Percentiles rank a stretch among this genome's conserved stretches.
Evolutionary conservation across 345 rosid genomes (phyloP).

Genomic region (Hypericum androsaemum): DNA sequence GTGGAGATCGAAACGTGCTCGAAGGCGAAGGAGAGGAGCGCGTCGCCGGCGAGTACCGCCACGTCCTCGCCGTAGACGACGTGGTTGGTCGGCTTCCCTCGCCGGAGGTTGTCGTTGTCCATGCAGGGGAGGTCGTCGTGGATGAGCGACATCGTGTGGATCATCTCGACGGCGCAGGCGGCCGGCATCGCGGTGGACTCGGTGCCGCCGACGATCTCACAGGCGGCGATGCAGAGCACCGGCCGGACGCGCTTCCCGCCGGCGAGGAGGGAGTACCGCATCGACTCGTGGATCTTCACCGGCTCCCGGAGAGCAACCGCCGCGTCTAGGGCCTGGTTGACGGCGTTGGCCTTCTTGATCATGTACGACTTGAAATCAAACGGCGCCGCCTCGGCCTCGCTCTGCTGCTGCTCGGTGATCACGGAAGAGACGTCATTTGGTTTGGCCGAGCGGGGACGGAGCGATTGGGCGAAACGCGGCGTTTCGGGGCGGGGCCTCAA

Average conservation of each 20-base stretch:
- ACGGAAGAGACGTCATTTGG: conserved; percentile 33
- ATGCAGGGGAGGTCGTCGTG: conserved; percentile 5
- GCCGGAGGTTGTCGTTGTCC: conserved; percentile 7
- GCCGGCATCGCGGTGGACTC: not conserved
- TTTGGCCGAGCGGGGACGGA: not conserved
- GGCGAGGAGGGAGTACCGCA: conserved; percentile 5
- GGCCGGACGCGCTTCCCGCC: conserved; percentile 8
- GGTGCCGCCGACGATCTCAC: conserved; percentile 4
- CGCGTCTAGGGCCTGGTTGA: not conserved
- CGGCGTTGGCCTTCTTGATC: not conserved
- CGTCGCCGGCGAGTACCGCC: conserved; percentile 3
- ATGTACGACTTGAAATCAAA: conserved; percentile 1
- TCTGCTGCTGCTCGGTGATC: conserved; percentile 37
- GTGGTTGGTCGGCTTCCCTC: conserved; percentile 1
- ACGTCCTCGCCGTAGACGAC: not conserved
- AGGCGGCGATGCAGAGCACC: conserved; percentile 3
- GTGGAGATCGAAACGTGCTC: conserved; percentile 1
- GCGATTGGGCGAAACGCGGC: not conserved
- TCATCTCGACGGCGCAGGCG: conserved; percentile 5
- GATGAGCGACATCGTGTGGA: conserved; percentile 5
- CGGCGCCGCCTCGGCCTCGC: not conserved
- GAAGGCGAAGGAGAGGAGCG: conserved; percentile 1
- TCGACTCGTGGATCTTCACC: not conserved
- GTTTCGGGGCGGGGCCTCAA: conserved; percentile 8
- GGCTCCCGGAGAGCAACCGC: not conserved